Evolutionary conservation across 352 stramenopile species (phyloP).

Genomic region (Blastocystis sp.): DNA sequence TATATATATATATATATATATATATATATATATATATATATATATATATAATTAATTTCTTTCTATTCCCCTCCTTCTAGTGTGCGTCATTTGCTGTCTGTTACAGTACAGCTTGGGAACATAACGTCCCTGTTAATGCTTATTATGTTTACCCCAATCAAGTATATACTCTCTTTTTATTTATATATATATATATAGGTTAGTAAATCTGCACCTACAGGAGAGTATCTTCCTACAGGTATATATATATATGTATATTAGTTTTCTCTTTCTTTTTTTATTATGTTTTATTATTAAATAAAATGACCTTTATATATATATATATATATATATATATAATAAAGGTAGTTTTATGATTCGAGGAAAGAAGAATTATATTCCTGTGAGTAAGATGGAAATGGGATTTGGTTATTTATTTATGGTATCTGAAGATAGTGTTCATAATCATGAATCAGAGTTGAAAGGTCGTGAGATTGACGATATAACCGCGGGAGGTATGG

Average conservation of each 20-base stretch:
- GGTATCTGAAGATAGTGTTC: slow-evolving; percentile 53
- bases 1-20: too few relatives aligned
- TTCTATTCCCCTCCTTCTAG: too few relatives aligned
- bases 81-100: slow-evolving; percentile 64
- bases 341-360: slow-evolving; percentile 67
- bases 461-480: slow-evolving; percentile 35
- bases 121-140: slow-evolving; percentile 56
- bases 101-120: slow-evolving; percentile 60
- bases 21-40: too few relatives aligned
- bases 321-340: too few relatives aligned
- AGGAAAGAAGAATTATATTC: slow-evolving; percentile 68
- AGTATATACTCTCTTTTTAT: too few relatives aligned
- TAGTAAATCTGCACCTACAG: slow-evolving; percentile 58
- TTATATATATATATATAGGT: too few relatives aligned
- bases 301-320: too few relatives aligned
- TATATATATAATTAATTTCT: too few relatives aligned
- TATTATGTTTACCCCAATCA: slow-evolving; percentile 64
- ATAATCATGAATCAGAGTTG: slow-evolving; percentile 44
- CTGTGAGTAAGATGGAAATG: slow-evolving; percentile 58
- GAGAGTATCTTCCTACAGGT: slow-evolving; percentile 59
- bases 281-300: too few relatives aligned
- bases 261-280: too few relatives aligned
- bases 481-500: too few relatives aligned
- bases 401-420: slow-evolving; percentile 59
- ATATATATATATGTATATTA: too few relatives aligned